Evolutionary conservation across 2,329 filamentous ascomycete genomes (phyloP), one percentile per base, ranked within the genome.

Genomic region (Ophiostoma angusticollis): DNA sequence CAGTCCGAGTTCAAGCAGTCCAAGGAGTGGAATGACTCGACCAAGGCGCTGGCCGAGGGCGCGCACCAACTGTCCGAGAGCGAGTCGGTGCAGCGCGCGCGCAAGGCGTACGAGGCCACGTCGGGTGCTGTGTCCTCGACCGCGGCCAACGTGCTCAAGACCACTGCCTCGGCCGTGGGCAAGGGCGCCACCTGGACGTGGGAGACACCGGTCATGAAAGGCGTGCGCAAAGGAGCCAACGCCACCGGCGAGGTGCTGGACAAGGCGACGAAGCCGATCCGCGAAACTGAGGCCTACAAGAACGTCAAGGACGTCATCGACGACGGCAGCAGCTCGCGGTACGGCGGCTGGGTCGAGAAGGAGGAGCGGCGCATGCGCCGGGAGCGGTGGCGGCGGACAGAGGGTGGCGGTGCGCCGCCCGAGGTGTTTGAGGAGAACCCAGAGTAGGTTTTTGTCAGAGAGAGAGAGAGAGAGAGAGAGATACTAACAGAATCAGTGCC

Each of bases 1-100:
- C 77, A 84, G 58, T 72, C 70, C 41, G 91, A 98, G 62, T 93
- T 98, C 64, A 86, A 95, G 60, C 83, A 85, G 37, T 96, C 87
- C 13, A 94, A 96, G 57, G 91, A 98, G 59, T 98, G 91, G 91
- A 94, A 98, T 55, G 91, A 98, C 56, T 93, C 85, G 31, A 98
- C 89, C 30, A 96, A 98, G 65, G 84, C 91, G 49, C 73, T 98
- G 30, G 83, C 84, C 14, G 84, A 84, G 35, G 84, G 82, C 6
- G 85, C 89, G 14, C 81, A 94, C 55, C 79, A 95, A 53, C 91
- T 98, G 55, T 80, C 80, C 23, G 89, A 96, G 63, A 95, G 86
- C 54, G 87, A 95, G 55, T 83, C 80, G 14, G 84, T 98, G 13
- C 80, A 85, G 54, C 77, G 78, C 51, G 91, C 89, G 22, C 77